Evolutionary conservation across 2,329 filamentous ascomycete species (phyloP).

Genomic region (Aplosporella prunicola): DNA sequence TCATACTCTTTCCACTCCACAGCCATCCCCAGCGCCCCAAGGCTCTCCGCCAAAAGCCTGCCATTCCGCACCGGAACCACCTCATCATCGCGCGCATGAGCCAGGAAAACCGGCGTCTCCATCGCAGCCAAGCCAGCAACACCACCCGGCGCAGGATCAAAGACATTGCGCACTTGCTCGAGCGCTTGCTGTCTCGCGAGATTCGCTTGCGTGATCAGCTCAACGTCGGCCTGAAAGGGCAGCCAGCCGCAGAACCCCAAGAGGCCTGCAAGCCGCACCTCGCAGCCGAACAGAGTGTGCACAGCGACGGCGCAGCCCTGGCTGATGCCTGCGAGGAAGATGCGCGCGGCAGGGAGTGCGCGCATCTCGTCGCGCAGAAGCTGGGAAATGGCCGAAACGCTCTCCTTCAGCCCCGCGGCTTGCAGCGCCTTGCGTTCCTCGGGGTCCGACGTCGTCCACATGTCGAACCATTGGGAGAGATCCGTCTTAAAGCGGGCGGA

Average conservation of each 20-base stretch:
- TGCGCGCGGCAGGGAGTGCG: slow-evolving; percentile 11
- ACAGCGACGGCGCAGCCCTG: slow-evolving; percentile 15
- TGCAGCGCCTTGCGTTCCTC: slow-evolving; percentile 18
- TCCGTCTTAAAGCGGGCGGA: slow-evolving; percentile 18
- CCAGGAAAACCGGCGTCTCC: slow-evolving; percentile 15
- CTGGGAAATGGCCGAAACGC: slow-evolving; percentile 13
- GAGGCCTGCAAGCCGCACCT: slow-evolving; percentile 11
- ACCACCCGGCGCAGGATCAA: neutral
- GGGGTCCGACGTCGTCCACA: slow-evolving; percentile 21
- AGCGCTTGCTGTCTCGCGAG: neutral
- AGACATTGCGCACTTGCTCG: neutral
- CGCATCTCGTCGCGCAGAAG: slow-evolving; percentile 17
- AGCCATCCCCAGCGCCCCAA: slow-evolving; percentile 12
- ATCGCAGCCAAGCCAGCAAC: neutral
- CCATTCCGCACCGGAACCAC: slow-evolving; percentile 14
- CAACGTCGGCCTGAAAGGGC: slow-evolving; percentile 5
- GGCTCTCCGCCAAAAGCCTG: neutral
- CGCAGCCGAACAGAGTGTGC: slow-evolving; percentile 7
- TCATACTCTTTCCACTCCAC: slow-evolving; percentile 15
- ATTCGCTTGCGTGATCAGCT: neutral
- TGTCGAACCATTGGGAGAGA: slow-evolving; percentile 33
- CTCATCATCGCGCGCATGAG: slow-evolving; percentile 15
- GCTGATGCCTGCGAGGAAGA: slow-evolving; percentile 14
- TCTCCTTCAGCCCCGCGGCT: slow-evolving; percentile 15
- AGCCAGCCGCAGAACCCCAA: slow-evolving; percentile 15